A percentile compares a stretch with the other conserved stretches of the same genome.
phyloP scores from a whole-genome alignment of 768 basidiomycete species.

The Trametes cinnabarina region DNA sequence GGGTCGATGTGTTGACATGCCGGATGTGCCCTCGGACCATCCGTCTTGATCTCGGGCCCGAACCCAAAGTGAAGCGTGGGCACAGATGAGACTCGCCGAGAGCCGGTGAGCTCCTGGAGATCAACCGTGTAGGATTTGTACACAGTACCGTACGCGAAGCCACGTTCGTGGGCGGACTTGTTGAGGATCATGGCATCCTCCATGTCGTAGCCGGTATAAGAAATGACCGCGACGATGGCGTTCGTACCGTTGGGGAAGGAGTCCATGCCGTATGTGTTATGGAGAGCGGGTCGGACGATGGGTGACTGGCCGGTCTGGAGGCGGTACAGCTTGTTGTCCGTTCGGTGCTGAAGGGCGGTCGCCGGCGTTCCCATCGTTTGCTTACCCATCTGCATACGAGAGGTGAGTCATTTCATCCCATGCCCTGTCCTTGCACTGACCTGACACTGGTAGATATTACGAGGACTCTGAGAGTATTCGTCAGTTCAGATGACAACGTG shows the following conservation, averaged over 20 bases:
- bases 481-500: conserved; percentile 9
- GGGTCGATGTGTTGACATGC: conserved; percentile 57
- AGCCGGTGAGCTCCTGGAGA: conserved; percentile 74
- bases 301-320: conserved; percentile 95
- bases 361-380: conserved; percentile 99
- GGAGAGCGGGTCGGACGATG: conserved; percentile 85
- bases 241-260: conserved; percentile 98
- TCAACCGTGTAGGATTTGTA: conserved; percentile 95
- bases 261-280: conserved; percentile 97
- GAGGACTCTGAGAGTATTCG: conserved; percentile 57
- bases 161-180: conserved; percentile 97
- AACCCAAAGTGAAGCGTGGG: conserved; percentile 89
- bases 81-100: conserved; percentile 51
- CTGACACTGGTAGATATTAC: conserved; percentile 94
- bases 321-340: conserved; percentile 97
- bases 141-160: conserved; percentile 94
- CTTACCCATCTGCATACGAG: conserved; percentile 84
- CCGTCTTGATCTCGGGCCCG: conserved; percentile 65
- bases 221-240: conserved; percentile 98
- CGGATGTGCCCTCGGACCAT: conserved; percentile 44
- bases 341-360: conserved; percentile 85
- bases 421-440: conserved; percentile 37
- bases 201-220: conserved; percentile 99
- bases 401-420: background rate
- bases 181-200: conserved; percentile 99